Conservation (phyloP, 495 filamentous ascomycete species). For the Aspergillus leporis region DNA sequence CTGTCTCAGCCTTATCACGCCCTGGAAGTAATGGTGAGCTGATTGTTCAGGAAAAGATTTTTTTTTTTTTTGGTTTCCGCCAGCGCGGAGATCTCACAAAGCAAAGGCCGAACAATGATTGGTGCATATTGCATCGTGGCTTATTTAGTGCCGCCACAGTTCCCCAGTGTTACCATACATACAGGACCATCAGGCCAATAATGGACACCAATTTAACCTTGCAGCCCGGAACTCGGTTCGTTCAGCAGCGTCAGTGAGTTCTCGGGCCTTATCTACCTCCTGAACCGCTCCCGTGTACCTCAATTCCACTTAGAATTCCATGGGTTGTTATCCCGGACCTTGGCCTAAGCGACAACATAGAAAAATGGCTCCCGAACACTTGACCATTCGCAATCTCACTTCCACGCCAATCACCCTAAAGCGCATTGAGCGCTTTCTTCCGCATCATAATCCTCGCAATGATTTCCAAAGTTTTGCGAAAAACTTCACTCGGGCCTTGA, state of each 20-base stretch:
- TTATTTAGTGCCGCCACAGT: slow-evolving; percentile 11
- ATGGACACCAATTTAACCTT: slow-evolving; percentile 10
- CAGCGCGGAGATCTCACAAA: neutral
- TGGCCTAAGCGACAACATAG: neutral
- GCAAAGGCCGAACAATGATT: slow-evolving; percentile 8
- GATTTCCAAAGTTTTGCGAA: slow-evolving; percentile 44
- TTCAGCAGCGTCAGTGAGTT: neutral
- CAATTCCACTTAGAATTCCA: neutral
- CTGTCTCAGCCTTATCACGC: neutral
- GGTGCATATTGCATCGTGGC: slow-evolving; percentile 9
- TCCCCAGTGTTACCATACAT: slow-evolving; percentile 7
- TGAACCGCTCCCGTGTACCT: neutral
- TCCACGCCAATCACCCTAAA: slow-evolving; percentile 69
- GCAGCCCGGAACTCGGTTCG: slow-evolving; percentile 10
- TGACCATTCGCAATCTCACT: slow-evolving; percentile 89
- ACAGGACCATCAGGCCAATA: slow-evolving; percentile 14
- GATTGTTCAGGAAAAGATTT: no score
- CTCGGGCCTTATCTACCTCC: neutral
- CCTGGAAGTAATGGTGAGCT: no score
- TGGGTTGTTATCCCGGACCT: neutral
- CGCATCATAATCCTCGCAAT: slow-evolving; percentile 45
- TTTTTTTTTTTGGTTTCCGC: no score
- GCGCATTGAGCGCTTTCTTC: slow-evolving; percentile 70
- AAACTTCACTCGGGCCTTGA: slow-evolving; percentile 53
- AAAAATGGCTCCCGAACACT: slow-evolving; percentile 44